phyloP scores from a whole-genome alignment of 441 rosid species.

The Eruca vesicaria region DNA sequence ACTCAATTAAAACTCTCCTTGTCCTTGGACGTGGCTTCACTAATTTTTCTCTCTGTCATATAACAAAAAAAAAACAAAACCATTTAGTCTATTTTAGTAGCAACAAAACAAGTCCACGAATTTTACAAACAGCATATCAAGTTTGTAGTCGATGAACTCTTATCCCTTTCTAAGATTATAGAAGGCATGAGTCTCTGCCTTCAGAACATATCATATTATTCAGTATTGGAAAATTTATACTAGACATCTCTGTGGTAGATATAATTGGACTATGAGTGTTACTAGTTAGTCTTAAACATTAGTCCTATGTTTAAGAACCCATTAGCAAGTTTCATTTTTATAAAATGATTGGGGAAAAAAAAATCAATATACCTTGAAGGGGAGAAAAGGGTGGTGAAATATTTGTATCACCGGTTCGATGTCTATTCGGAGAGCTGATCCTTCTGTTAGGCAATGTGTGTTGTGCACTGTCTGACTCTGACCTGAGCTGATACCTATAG shows the following conservation, averaged over 20 bases:
- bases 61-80: background rate
- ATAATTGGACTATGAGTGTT: background rate
- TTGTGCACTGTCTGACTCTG: slow-evolving; percentile 15
- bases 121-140: background rate
- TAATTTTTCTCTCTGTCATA: slow-evolving; percentile 17
- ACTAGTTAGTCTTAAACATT: slow-evolving; percentile 1
- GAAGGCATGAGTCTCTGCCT: background rate
- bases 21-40: slow-evolving; percentile 26
- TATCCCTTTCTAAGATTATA: background rate
- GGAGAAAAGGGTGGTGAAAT: slow-evolving; percentile 38
- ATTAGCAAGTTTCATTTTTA: background rate
- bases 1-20: slow-evolving; percentile 34
- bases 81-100: background rate
- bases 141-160: background rate
- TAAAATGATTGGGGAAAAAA: background rate
- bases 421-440: slow-evolving; percentile 18
- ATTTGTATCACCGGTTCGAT: slow-evolving; percentile 36
- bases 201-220: background rate
- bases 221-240: too few relatives aligned
- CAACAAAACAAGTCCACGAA: background rate
- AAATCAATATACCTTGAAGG: slow-evolving; percentile 33
- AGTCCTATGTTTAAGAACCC: background rate
- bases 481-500: slow-evolving; percentile 17
- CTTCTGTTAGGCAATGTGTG: slow-evolving; percentile 17
- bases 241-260: too few relatives aligned